A percentile compares a stretch with the other conserved stretches of the same genome.
These are phyloP conservation scores for Trichoderma erinaceum DNA, from an alignment of 495 filamentous ascomycete species.

Conservation along the genomic window DNA sequence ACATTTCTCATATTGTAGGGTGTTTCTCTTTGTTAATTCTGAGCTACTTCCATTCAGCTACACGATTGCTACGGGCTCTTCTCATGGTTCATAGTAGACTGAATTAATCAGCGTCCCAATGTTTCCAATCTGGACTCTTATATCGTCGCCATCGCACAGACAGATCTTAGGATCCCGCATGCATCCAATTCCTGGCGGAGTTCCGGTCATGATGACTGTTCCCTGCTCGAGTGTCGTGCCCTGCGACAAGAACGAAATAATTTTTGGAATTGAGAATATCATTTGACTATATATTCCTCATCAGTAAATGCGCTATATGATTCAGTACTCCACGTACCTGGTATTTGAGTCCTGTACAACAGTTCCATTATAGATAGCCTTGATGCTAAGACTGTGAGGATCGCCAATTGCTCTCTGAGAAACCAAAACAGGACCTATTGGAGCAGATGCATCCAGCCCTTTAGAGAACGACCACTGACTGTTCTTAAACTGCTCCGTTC, in stretches of 20 bases:
- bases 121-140: too few species aligned
- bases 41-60: too few species aligned
- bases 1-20: too few species aligned
- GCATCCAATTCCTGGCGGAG: constrained; percentile 12
- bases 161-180: too few species aligned
- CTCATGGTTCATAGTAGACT: too few species aligned
- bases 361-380: constrained; percentile 28
- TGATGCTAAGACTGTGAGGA: constrained; percentile 28
- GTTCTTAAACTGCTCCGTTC: constrained; percentile 30
- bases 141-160: too few species aligned
- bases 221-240: constrained; percentile 36
- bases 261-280: constrained; percentile 31
- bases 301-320: too few species aligned
- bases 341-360: constrained; percentile 26
- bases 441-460: constrained; percentile 23
- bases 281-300: constrained; percentile 23
- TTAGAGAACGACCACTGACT: constrained; percentile 42
- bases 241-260: constrained; percentile 31
- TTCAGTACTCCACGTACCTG: too few species aligned
- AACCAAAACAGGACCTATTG: constrained; percentile 23
- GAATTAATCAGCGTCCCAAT: too few species aligned
- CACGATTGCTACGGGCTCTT: too few species aligned
- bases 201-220: constrained; percentile 37
- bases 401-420: constrained; percentile 18
- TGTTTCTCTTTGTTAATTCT: too few species aligned